phyloP scores from a whole-genome alignment of 805 yeast species.

The Komagataella phaffii region DNA sequence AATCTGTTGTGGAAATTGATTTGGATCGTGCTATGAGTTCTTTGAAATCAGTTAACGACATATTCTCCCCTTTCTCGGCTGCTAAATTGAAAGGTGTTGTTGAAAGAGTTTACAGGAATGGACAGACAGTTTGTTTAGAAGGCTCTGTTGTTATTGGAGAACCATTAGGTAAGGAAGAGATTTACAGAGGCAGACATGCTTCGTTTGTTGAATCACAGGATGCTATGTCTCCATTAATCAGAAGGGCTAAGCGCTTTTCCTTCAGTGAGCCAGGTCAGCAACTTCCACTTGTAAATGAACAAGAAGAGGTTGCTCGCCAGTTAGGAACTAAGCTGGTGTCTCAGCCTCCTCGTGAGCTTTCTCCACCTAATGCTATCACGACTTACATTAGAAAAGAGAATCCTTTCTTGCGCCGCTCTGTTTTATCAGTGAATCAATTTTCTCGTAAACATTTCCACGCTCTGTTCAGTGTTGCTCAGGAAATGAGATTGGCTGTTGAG shows the following conservation, averaged over 20 bases:
- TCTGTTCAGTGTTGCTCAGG: conserved; percentile 93
- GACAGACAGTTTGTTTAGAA: conserved; percentile 73
- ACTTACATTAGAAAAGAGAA: conserved; percentile 70
- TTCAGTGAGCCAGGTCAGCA: not conserved
- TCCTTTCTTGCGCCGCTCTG: conserved; percentile 81
- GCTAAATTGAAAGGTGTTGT: conserved; percentile 60
- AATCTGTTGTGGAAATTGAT: conserved; percentile 70
- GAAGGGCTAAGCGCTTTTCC: conserved; percentile 19
- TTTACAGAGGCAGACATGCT: conserved; percentile 29
- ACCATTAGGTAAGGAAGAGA: conserved; percentile 49
- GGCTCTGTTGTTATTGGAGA: conserved; percentile 49
- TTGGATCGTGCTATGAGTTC: conserved; percentile 52
- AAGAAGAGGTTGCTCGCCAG: not conserved
- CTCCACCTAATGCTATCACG: conserved; percentile 69
- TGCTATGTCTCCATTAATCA: conserved; percentile 24
- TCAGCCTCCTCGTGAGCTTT: conserved; percentile 58
- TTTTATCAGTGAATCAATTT: conserved; percentile 80
- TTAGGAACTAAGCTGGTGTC: conserved; percentile 57
- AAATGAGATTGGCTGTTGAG: conserved; percentile 93
- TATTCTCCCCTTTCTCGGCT: conserved; percentile 46
- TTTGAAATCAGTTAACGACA: conserved; percentile 20
- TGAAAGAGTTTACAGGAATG: conserved; percentile 74
- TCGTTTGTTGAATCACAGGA: conserved; percentile 15
- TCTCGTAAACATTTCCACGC: conserved; percentile 83
- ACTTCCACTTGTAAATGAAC: not conserved